These are phyloP conservation scores for Stramenopiles sp. DNA, from an alignment of 352 stramenopile species.

Conservation along the genomic window DNA sequence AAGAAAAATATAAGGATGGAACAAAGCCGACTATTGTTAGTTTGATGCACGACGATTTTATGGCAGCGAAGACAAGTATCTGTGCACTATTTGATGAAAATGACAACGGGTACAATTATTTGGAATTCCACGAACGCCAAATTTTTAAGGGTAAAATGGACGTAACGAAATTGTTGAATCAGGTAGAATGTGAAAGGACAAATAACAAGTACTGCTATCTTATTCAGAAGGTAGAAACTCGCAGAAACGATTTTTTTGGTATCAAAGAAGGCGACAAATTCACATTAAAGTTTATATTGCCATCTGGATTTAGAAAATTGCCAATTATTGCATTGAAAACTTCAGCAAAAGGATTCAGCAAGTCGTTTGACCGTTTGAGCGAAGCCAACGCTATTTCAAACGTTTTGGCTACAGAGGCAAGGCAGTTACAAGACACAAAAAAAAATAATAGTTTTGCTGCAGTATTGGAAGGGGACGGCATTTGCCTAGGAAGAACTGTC, in stretches of 20 bases:
- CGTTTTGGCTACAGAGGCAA: not conserved
- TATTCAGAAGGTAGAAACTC: not conserved
- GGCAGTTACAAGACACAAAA: too few relatives aligned
- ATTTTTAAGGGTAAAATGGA: slow-evolving; percentile 10
- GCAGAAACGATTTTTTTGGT: not conserved
- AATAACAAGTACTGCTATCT: not conserved
- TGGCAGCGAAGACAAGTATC: not conserved
- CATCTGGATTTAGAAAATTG: not conserved
- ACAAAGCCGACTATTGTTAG: not conserved
- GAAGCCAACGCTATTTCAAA: not conserved
- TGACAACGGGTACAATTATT: not conserved
- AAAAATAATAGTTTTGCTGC: too few relatives aligned
- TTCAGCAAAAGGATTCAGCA: not conserved
- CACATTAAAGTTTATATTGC: not conserved
- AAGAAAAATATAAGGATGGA: not conserved
- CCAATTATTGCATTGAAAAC: not conserved
- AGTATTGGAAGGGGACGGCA: too few relatives aligned
- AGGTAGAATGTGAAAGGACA: not conserved
- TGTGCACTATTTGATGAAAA: not conserved
- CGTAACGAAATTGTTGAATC: not conserved
- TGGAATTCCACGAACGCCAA: not conserved
- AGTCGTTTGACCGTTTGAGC: not conserved
- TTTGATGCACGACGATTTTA: not conserved
- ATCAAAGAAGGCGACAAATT: not conserved
- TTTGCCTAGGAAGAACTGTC: too few relatives aligned